Percentiles rank a stretch among this genome's conserved stretches.
These are phyloP conservation scores for Kodamaea laetipori DNA, from an alignment of 805 yeast genomes.

Conservation along the genomic window DNA sequence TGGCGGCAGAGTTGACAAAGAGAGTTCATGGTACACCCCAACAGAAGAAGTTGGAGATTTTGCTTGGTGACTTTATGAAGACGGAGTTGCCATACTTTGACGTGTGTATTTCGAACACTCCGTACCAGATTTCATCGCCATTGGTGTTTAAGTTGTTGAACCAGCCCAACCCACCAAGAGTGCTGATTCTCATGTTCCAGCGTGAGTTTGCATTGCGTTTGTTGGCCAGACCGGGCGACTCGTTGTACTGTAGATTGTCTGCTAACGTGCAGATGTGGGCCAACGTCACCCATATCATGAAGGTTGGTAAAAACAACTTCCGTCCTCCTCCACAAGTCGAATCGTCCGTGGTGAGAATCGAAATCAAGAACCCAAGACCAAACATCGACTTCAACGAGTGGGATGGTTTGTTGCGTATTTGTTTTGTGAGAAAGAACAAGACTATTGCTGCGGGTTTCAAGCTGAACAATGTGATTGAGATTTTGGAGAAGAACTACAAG, in stretches of 20 bases:
- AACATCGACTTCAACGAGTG: constrained; percentile 90
- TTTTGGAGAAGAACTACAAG: constrained; percentile 85
- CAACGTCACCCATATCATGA: constrained; percentile 97
- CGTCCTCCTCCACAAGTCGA: constrained; percentile 99
- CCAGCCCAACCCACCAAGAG: constrained; percentile 93
- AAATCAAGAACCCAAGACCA: constrained; percentile 92
- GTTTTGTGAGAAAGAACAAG: constrained; percentile 90
- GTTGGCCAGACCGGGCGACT: constrained; percentile 95
- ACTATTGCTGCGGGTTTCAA: constrained; percentile 93
- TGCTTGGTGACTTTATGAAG: constrained; percentile 95
- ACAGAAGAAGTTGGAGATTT: constrained; percentile 86
- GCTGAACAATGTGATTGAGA: constrained; percentile 73
- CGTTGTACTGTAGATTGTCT: constrained; percentile 86
- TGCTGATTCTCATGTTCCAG: constrained; percentile 95
- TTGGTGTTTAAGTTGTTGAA: constrained; percentile 88
- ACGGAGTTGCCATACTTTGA: constrained; percentile 93
- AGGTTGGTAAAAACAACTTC: constrained; percentile 94
- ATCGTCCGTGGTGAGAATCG: constrained; percentile 92
- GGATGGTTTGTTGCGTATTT: constrained; percentile 93
- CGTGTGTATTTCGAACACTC: constrained; percentile 94
- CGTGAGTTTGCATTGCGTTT: constrained; percentile 93
- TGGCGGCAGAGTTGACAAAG: constrained; percentile 98
- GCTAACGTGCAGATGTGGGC: constrained; percentile 99
- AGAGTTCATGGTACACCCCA: constrained; percentile 97
- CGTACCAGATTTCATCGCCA: constrained; percentile 96